Evolutionary conservation across 1,139 yeast species (phyloP).

Genomic region (Blastobotrys persicus): DNA sequence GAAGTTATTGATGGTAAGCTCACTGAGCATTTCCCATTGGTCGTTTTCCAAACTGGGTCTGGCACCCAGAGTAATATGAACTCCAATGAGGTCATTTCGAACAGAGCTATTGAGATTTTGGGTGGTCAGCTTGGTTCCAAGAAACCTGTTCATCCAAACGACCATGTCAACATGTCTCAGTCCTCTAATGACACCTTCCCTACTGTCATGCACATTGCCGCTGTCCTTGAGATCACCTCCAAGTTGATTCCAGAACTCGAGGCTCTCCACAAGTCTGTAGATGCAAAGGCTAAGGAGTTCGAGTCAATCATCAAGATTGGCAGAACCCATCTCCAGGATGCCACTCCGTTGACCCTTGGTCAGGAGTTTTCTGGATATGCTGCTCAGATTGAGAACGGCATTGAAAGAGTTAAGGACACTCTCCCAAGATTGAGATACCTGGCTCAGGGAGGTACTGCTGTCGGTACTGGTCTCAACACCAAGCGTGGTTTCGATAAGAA

Average conservation of each 20-base stretch:
- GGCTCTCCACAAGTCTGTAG: slow-evolving; percentile 72
- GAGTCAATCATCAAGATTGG: slow-evolving; percentile 91
- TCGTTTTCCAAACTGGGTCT: slow-evolving; percentile 97
- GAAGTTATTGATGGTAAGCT: slow-evolving; percentile 92
- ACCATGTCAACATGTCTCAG: slow-evolving; percentile 97
- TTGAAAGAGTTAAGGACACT: slow-evolving; percentile 73
- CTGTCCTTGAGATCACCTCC: slow-evolving; percentile 80
- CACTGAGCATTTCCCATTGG: slow-evolving; percentile 93
- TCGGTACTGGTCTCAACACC: slow-evolving; percentile 97
- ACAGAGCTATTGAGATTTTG: slow-evolving; percentile 92
- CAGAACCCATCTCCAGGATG: slow-evolving; percentile 98
- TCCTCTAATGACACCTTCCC: slow-evolving; percentile 98
- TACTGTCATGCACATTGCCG: slow-evolving; percentile 99
- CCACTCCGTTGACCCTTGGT: slow-evolving; percentile 95
- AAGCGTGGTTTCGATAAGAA: slow-evolving; percentile 81
- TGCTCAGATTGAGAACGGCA: slow-evolving; percentile 88
- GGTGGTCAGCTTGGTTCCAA: slow-evolving; percentile 93
- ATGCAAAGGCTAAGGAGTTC: slow-evolving; percentile 78
- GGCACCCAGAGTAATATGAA: slow-evolving; percentile 99
- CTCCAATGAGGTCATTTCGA: slow-evolving; percentile 96
- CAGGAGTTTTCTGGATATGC: slow-evolving; percentile 98
- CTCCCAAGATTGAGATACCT: slow-evolving; percentile 74
- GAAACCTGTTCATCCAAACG: slow-evolving; percentile 95
- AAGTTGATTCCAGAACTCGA: slow-evolving; percentile 76
- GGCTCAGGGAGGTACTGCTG: slow-evolving; percentile 99